Base-by-base conservation (phyloP, 73 alveolate genomes). In the Chromera velia region DNA sequence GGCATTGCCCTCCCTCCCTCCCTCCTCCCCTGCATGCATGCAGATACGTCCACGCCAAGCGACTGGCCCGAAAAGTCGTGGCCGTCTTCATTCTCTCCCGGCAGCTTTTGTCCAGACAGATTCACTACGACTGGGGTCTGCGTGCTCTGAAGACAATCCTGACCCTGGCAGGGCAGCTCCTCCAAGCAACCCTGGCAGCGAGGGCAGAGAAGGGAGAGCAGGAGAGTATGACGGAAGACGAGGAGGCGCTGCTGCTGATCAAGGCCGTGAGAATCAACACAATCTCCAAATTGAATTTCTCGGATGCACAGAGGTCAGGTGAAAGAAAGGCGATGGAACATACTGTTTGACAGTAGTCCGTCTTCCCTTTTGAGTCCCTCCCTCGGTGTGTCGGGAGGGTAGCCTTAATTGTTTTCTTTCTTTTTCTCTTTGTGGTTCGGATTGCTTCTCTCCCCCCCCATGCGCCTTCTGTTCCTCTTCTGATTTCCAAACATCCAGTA, bases 71-170 rank as follows among this genome's bases (percentile, higher is more conserved):
- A 80, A 97, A 95, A 91, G 90, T 95, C 26, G 97, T 97, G 28
- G 89, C 98, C 10, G 84, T 97, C 46, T 97, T 96, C 87, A 90
- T 94, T 65, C 94, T 97, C 28, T 92, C 98, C 74, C 94, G 96
- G 79, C 96, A 97, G 81, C 93, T 97, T 1, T 90, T 97, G 63
- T 92, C 98, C 26, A 92, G 96, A 68, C 98, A 97, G 85, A 93
- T 95, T 87, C 99, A 97, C 89, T 97, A 97, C 88, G 99, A 97
- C 88, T 97, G 99, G 99, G 99, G 99, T 33, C 94, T 97, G 27
- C 94, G 99, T 86, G 99, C 99, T 31, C 88, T 97, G 33, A 97
- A 97, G 90, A 97, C 99, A 0, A 97, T 97, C 70, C 88, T 97
- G 72, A 97, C 99, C 19, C 95, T 97, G 70, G 99, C 98, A 6